phyloP scores from a whole-genome alignment of 345 rosid genomes.

The Jatropha curcas region DNA sequence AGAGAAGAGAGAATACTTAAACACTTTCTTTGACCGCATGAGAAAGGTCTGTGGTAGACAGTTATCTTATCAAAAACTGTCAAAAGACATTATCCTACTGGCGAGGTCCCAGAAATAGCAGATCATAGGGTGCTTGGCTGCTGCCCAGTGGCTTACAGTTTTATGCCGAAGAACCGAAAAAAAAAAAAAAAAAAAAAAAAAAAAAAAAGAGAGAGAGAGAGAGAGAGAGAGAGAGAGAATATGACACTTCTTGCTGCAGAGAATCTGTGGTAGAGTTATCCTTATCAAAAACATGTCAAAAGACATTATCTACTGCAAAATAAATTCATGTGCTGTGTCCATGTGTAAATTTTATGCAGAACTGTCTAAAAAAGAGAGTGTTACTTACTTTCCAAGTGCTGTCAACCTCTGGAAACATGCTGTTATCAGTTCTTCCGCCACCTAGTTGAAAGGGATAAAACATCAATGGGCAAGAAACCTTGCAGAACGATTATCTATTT shows the following conservation, averaged over 20 bases:
- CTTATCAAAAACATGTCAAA: not conserved
- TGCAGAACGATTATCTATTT: not conserved
- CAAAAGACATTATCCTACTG: too few species aligned
- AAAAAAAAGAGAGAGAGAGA: too few species aligned
- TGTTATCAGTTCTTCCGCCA: slow-evolving; percentile 55
- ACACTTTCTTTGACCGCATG: too few species aligned
- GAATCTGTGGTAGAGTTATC: not conserved
- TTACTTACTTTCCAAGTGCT: slow-evolving; percentile 88
- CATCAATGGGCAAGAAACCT: slow-evolving; percentile 12
- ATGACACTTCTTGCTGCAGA: not conserved
- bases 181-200: too few species aligned
- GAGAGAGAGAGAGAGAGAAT: too few species aligned
- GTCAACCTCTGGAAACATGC: slow-evolving; percentile 95
- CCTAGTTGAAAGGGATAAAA: slow-evolving; percentile 40
- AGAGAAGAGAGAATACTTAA: too few species aligned
- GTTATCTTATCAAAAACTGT: too few species aligned
- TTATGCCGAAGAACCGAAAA: too few species aligned
- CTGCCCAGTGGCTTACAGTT: too few species aligned
- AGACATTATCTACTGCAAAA: not conserved
- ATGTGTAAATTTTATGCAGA: not conserved
- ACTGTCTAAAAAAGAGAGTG: slow-evolving; percentile 23
- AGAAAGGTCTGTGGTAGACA: too few species aligned
- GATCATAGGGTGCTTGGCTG: too few species aligned
- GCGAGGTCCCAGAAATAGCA: too few species aligned
- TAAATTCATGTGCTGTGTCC: not conserved